phyloP scores from a whole-genome alignment of 495 filamentous ascomycete species.

The Podospora fimiseda region DNA sequence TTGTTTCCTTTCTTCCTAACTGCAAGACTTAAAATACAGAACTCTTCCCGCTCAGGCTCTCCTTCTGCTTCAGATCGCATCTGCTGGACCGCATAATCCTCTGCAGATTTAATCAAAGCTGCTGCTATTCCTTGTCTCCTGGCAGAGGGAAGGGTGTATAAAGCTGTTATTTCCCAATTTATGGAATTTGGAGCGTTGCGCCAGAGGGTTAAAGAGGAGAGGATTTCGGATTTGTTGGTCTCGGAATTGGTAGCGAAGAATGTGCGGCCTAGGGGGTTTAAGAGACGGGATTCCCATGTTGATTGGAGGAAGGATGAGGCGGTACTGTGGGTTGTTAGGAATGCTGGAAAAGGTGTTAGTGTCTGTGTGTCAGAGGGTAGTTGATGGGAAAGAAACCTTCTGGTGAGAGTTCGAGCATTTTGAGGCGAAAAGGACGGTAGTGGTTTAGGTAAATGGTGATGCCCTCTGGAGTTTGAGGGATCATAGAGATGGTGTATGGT shows the following conservation, averaged over 20 bases:
- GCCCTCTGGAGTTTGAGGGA: not conserved
- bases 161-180: not conserved
- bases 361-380: too few species aligned
- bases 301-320: not conserved
- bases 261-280: not conserved
- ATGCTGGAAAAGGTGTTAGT: not conserved
- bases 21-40: not conserved
- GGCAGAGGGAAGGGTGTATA: not conserved
- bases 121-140: not conserved
- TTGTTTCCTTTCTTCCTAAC: not conserved
- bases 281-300: not conserved
- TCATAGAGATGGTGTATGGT: not conserved
- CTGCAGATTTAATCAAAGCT: not conserved
- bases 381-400: not conserved
- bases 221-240: not conserved
- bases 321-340: not conserved
- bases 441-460: not conserved
- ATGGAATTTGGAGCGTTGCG: not conserved
- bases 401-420: not conserved
- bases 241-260: not conserved
- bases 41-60: not conserved
- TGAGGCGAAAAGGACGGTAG: not conserved
- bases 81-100: not conserved
- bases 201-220: not conserved
- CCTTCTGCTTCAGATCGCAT: not conserved